These are phyloP conservation scores for Leptographium wingfieldii DNA, from an alignment of 2,329 filamentous ascomycete species.

Conservation along the genomic window DNA sequence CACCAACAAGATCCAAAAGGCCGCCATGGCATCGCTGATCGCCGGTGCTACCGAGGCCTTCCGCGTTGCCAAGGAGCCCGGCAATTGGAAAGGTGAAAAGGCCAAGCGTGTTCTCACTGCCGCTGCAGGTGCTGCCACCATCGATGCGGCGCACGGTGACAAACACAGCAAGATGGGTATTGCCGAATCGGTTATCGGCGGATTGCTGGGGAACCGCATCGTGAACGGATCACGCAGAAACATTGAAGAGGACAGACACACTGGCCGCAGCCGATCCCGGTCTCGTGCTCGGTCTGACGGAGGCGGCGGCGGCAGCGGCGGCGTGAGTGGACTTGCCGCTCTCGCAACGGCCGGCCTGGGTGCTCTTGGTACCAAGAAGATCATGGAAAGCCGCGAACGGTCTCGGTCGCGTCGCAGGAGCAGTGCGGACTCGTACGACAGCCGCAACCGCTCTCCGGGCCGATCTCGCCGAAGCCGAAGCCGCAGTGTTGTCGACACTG, in stretches of 20 bases:
- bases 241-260: constrained; percentile 47
- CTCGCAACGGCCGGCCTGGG: constrained; percentile 50
- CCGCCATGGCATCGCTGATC: constrained; percentile 79
- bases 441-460: constrained; percentile 28
- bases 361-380: constrained; percentile 49
- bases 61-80: constrained; percentile 76
- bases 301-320: constrained; percentile 22
- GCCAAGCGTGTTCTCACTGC: constrained; percentile 85
- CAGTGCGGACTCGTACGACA: constrained; percentile 33
- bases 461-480: constrained; percentile 39
- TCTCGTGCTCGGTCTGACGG: constrained; percentile 46
- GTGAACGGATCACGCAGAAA: constrained; percentile 65
- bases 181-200: constrained; percentile 76
- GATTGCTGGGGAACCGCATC: constrained; percentile 72
- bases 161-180: constrained; percentile 74
- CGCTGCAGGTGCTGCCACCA: constrained; percentile 71
- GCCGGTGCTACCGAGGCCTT: constrained; percentile 89
- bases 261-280: constrained; percentile 55
- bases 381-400: constrained; percentile 32
- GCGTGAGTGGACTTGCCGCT: constrained; percentile 42
- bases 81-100: constrained; percentile 82
- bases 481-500: constrained; percentile 51
- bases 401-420: constrained; percentile 44
- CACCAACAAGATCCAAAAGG: constrained; percentile 60
- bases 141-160: constrained; percentile 63